Conservation (phyloP, 2,329 filamentous ascomycete species). For the Sporothrix luriei region DNA sequence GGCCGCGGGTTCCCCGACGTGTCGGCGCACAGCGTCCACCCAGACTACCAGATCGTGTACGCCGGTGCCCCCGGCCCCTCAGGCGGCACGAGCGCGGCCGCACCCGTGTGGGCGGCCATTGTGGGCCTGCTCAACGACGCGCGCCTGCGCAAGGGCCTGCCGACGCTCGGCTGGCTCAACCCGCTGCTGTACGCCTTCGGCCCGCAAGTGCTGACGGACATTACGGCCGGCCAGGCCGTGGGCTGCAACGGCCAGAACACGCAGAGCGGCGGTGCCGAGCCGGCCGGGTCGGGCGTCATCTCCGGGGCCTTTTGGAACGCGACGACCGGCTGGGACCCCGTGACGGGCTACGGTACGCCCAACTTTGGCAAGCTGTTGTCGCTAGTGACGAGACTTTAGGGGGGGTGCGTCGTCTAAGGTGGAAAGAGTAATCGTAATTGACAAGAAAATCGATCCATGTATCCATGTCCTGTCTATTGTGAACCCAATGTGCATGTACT, state of each 20-base stretch:
- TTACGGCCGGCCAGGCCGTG: conserved; percentile 42
- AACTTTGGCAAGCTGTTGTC: conserved; percentile 36
- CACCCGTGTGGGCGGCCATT: conserved; percentile 65
- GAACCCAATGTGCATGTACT: too few species aligned
- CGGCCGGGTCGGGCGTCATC: conserved; percentile 46
- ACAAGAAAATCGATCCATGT: too few species aligned
- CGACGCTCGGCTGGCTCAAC: conserved; percentile 62
- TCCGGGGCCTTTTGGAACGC: conserved; percentile 36
- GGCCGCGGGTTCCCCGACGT: conserved; percentile 42
- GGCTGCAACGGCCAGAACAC: conserved; percentile 43
- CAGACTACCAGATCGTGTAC: conserved; percentile 43
- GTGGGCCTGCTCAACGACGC: conserved; percentile 67
- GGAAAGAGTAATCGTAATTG: too few species aligned
- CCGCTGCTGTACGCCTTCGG: conserved; percentile 58
- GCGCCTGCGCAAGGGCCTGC: conserved; percentile 56
- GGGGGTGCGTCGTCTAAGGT: not conserved
- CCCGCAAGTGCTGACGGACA: conserved; percentile 44
- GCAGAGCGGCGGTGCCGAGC: conserved; percentile 45
- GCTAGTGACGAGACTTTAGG: conserved; percentile 29
- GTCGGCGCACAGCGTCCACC: conserved; percentile 37
- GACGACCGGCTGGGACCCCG: conserved; percentile 36
- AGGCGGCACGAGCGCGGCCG: conserved; percentile 55
- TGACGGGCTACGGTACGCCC: conserved; percentile 36
- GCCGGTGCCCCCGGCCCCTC: conserved; percentile 38
- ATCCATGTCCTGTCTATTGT: too few species aligned